Evolutionary conservation across 2,329 filamentous ascomycete species (phyloP).

Genomic region (Fusarium palustre): DNA sequence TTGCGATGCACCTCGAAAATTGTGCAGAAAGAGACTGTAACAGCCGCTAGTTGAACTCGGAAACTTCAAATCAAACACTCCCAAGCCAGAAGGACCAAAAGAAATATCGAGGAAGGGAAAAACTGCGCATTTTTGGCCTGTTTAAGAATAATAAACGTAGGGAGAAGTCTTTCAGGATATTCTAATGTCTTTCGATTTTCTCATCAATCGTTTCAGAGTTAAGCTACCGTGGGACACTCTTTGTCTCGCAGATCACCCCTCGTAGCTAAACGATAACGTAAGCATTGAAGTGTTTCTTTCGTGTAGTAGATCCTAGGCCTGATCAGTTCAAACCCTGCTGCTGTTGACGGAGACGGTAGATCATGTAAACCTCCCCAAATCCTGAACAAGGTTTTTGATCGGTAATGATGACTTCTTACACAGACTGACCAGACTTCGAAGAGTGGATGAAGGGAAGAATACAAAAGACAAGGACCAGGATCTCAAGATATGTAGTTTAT

Average conservation of each 20-base stretch:
- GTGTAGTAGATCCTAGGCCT: not conserved
- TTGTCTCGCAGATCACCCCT: constrained; percentile 18
- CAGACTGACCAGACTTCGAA: constrained; percentile 23
- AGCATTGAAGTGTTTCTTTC: constrained; percentile 9
- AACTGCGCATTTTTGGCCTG: not conserved
- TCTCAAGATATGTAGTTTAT: constrained; percentile 24
- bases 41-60: constrained; percentile 1
- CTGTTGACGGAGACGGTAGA: constrained; percentile 14
- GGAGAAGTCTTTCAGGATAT: constrained; percentile 15
- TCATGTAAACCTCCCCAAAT: constrained; percentile 21
- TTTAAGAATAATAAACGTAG: not conserved
- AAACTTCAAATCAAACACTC: not conserved
- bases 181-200: constrained; percentile 27
- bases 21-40: constrained; percentile 8
- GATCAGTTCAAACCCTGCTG: not conserved
- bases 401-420: constrained; percentile 16
- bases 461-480: constrained; percentile 4
- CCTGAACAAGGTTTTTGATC: not conserved
- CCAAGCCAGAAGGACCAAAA: constrained; percentile 3
- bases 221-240: constrained; percentile 21
- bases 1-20: constrained; percentile 11
- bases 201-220: constrained; percentile 19
- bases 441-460: constrained; percentile 1
- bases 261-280: not conserved
- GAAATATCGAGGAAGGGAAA: not conserved